Evolutionary conservation across 768 basidiomycete species (phyloP), one percentile per base, ranked within the genome.

Genomic region (Leccinum obscurum): DNA sequence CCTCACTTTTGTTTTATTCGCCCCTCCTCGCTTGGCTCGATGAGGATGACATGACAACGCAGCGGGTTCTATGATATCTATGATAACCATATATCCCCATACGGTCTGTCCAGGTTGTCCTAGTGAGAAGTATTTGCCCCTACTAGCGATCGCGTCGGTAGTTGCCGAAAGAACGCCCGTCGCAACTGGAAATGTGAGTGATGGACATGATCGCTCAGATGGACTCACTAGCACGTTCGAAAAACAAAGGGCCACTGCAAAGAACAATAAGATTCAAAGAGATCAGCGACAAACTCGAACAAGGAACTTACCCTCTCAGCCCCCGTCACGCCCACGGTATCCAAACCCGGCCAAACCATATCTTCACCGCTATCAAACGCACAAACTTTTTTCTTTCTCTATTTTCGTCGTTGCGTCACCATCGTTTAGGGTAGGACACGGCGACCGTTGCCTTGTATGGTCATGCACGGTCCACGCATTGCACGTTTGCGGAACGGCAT

Each of bases 81-180:
- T 37, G 50, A 28, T 44, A 20, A 59, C 28, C 24, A 49, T 54
- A 46, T 57, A 59, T 57, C 58, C 64, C 52, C 9, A 64, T 68
- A 28, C 14, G 61, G 66, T 63, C 46, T 6, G 20, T 39, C 46
- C 54, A 56, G 60, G 48, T 35, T 30, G 50, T 52, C 8, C 26
- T 58, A 34, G 49, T 46, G 44, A 58, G 49, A 60, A 62, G 60
- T 20, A 22, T 11, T 9, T 35, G 11, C 20, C 20, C 26, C 56
- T 55, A 39, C 52, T 49, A 34, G 7, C 52, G 68, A 68, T 69
- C 68, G 57, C 64, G 44, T 46, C 44, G 56, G 55, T 67, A 30
- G 56, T 62, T 60, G 54, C 68, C 55, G 60, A 61, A 35, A 54
- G 44, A 46, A 46, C 20, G n/a, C 10, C n/a, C 44, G 5, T 46